These are phyloP conservation scores for Globisporangium splendens DNA, from an alignment of 352 stramenopile species.

Conservation along the genomic window DNA sequence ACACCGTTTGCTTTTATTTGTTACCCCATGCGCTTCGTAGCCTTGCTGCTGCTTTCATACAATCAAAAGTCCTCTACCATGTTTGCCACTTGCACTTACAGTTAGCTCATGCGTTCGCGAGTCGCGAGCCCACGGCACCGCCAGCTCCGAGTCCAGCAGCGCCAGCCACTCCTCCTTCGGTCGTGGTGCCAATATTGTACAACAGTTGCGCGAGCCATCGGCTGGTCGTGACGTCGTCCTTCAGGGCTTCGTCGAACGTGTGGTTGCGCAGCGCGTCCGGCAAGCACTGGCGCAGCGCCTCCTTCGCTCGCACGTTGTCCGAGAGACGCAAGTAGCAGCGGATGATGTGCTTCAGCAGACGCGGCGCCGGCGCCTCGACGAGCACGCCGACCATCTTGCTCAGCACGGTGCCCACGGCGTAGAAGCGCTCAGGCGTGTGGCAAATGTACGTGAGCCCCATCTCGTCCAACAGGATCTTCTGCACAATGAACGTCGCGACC, in stretches of 20 bases:
- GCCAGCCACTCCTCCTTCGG: conserved; percentile 9
- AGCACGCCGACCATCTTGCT: conserved; percentile 96
- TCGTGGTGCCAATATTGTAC: conserved; percentile 80
- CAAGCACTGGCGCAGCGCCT: conserved; percentile 96
- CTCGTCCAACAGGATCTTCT: conserved; percentile 99
- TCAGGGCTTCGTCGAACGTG: conserved; percentile 93
- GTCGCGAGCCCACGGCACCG: conserved; percentile 14
- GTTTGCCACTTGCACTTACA: neutral
- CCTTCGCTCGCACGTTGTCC: conserved; percentile 87
- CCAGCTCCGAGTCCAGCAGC: neutral
- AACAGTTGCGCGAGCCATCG: conserved; percentile 95
- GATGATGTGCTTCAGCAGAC: conserved; percentile 99
- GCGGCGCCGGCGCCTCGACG: conserved; percentile 90
- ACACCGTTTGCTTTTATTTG: too few relatives aligned
- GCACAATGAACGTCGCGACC: conserved; percentile 99
- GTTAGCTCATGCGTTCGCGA: conserved; percentile 13
- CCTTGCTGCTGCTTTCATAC: too few relatives aligned
- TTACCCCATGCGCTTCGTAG: too few relatives aligned
- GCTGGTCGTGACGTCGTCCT: conserved; percentile 95
- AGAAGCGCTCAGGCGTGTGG: conserved; percentile 94
- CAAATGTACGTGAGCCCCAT: conserved; percentile 99
- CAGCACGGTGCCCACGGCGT: conserved; percentile 90
- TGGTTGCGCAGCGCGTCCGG: conserved; percentile 92
- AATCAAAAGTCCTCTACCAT: conserved; percentile 4
- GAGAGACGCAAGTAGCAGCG: conserved; percentile 96